Percentiles rank a stretch among this genome's conserved stretches.
These are phyloP conservation scores for Boletus albobrunnescens DNA, from an alignment of 1,284 basidiomycete genomes.

Conservation along the genomic window DNA sequence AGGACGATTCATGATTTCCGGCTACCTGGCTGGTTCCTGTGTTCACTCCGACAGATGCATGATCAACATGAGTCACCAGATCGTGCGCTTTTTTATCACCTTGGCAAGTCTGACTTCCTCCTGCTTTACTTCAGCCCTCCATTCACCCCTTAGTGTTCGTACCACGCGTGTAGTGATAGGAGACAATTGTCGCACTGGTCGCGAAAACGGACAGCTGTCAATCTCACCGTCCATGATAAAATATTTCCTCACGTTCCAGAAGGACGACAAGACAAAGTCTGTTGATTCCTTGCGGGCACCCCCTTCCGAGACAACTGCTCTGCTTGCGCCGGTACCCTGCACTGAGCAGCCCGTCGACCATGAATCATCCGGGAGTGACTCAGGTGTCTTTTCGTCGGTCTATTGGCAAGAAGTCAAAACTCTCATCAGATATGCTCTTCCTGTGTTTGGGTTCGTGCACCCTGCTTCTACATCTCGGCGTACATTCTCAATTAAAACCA, in stretches of 20 bases:
- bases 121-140: not conserved
- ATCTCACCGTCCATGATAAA: not conserved
- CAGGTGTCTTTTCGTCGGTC: slow-evolving; percentile 27
- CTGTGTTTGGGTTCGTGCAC: slow-evolving; percentile 58
- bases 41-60: no score
- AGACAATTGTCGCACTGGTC: not conserved
- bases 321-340: slow-evolving; percentile 47
- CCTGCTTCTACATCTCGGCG: not conserved
- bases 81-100: not conserved
- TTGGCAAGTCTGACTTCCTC: not conserved
- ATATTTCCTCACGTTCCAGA: not conserved
- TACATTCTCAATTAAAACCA: not conserved
- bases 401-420: slow-evolving; percentile 56
- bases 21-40: not conserved
- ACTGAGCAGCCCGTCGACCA: slow-evolving; percentile 40
- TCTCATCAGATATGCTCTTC: slow-evolving; percentile 61
- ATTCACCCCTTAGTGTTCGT: not conserved
- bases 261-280: not conserved
- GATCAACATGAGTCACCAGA: no score
- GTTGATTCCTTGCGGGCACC: not conserved
- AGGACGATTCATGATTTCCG: no score
- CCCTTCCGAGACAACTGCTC: slow-evolving; percentile 28
- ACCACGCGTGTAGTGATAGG: not conserved
- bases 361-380: slow-evolving; percentile 1
- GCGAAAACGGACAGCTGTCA: not conserved